Evolutionary conservation across 176 grass and related monocot species (phyloP).

Genomic region (Saccharum officinarum): DNA sequence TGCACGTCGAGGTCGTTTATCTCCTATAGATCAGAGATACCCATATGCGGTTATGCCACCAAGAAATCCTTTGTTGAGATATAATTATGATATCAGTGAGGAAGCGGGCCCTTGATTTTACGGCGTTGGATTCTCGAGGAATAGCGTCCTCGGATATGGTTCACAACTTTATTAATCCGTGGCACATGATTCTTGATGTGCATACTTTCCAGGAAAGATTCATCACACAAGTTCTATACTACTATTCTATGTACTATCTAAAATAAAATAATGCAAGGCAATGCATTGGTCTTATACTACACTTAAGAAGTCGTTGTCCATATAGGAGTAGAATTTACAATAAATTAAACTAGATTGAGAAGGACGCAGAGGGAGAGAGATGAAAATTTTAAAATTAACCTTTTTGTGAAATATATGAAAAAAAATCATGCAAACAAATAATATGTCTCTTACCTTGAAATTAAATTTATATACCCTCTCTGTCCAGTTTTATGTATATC

Average conservation of each 20-base stretch:
- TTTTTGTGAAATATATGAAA: neutral
- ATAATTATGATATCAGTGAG: neutral
- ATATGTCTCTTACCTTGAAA: neutral
- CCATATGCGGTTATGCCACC: slow-evolving; percentile 12
- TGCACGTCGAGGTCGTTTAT: neutral
- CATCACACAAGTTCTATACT: neutral
- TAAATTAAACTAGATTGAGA: neutral
- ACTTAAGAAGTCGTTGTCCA: neutral
- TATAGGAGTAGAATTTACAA: neutral
- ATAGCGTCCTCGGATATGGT: slow-evolving; percentile 52
- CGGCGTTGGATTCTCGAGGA: slow-evolving; percentile 32
- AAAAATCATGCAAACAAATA: too few relatives aligned
- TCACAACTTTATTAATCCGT: slow-evolving; percentile 24
- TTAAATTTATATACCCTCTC: too few relatives aligned
- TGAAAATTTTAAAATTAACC: neutral
- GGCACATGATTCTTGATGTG: slow-evolving; percentile 41
- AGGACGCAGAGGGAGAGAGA: too few relatives aligned
- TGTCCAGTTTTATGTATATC: too few relatives aligned
- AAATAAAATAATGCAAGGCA: neutral
- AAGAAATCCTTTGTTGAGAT: slow-evolving; percentile 35
- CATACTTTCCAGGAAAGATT: slow-evolving; percentile 27
- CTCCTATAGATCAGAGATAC: slow-evolving; percentile 35
- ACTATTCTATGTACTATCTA: neutral
- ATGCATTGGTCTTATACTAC: neutral
- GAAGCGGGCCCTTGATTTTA: slow-evolving; percentile 7